Base-by-base conservation (phyloP, 495 filamentous ascomycete genomes). In the Astrothelium macrocarpum region DNA sequence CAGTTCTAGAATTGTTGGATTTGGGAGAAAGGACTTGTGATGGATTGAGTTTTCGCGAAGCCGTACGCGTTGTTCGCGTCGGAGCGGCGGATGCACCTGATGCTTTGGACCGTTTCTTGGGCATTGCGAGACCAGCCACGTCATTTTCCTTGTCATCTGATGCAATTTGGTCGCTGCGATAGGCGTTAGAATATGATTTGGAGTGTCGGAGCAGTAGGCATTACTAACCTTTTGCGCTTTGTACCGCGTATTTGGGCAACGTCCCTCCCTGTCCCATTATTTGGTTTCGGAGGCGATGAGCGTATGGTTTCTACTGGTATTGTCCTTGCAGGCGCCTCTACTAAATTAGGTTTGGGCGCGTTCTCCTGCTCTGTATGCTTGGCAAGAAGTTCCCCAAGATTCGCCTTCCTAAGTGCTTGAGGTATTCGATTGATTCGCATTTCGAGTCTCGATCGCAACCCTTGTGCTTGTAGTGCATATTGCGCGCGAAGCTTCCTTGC, bases 391-490 rank as follows among this genome's bases (percentile, higher is more conserved):
- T 96, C 92, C 61, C 86, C 87, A 84, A 99, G 92, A 53, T 82
- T 96, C 32, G 81, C 82, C 69, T 86, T 88, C 62, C 94, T 87
- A 64, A 96, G 75, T 16, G 85, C 83, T 43, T 83, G 79, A 9
- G 94, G 94, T 53, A 99, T 91, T 53, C 94, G 89, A 71, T 97
- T 96, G 75, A 99, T 82, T 72, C 94, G 90, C 74, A 96, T 88
- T 77, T 97, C 93, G 32, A 99, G 87, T 45, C 94, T 87, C 56
- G 90, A 85, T 46, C 87, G 83, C 14, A 97, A 81, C 65, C 88
- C 88, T 71, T 90, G 87, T 14, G 90, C 87, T 74, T 95, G 91
- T 36, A 95, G 79, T 34, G 87, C 87, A 78, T 95, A 96, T 74
- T 95, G 91, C 2, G 92, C 86, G 66, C 92, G 87, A 29, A 97